Evolutionary conservation across 1,284 basidiomycete genomes (phyloP).

Genomic region (Tylopilus sp.): DNA sequence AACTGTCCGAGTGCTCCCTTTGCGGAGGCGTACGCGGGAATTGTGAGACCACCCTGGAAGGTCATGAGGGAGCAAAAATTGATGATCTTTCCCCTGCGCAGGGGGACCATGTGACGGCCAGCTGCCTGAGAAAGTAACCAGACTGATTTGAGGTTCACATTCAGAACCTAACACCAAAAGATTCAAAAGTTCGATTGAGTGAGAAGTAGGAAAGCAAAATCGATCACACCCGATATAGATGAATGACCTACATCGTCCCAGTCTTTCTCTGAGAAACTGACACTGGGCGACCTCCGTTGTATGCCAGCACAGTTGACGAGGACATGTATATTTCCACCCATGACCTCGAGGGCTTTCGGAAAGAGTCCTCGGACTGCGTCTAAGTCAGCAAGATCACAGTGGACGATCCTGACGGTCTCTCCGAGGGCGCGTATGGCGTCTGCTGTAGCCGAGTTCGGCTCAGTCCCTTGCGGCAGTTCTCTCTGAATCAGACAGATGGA

Average conservation of each 20-base stretch:
- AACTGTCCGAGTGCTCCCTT: constrained; percentile 83
- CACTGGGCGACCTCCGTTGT: constrained; percentile 77
- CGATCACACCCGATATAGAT: constrained; percentile 8
- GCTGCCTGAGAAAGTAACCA: constrained; percentile 76
- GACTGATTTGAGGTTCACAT: constrained; percentile 73
- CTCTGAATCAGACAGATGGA: constrained; percentile 77
- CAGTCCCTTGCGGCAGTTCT: constrained; percentile 29
- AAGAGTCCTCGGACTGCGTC: constrained; percentile 64
- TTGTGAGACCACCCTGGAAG: constrained; percentile 75
- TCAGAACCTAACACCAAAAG: constrained; percentile 52
- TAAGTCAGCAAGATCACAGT: constrained; percentile 73
- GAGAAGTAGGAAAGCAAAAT: constrained; percentile 9
- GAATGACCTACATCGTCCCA: constrained; percentile 77
- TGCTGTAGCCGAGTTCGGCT: constrained; percentile 53
- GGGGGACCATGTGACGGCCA: constrained; percentile 74
- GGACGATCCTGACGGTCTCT: constrained; percentile 48
- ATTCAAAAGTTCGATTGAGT: constrained; percentile 16
- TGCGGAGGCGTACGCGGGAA: constrained; percentile 90
- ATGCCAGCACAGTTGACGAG: constrained; percentile 95
- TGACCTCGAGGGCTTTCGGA: constrained; percentile 55
- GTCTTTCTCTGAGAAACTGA: constrained; percentile 78
- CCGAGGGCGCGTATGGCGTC: constrained; percentile 49
- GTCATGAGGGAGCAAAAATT: constrained; percentile 76
- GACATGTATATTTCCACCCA: constrained; percentile 72
- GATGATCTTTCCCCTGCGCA: constrained; percentile 73